Evolutionary conservation across 495 filamentous ascomycete genomes (phyloP).

Genomic region (Glutinoglossum americanum): DNA sequence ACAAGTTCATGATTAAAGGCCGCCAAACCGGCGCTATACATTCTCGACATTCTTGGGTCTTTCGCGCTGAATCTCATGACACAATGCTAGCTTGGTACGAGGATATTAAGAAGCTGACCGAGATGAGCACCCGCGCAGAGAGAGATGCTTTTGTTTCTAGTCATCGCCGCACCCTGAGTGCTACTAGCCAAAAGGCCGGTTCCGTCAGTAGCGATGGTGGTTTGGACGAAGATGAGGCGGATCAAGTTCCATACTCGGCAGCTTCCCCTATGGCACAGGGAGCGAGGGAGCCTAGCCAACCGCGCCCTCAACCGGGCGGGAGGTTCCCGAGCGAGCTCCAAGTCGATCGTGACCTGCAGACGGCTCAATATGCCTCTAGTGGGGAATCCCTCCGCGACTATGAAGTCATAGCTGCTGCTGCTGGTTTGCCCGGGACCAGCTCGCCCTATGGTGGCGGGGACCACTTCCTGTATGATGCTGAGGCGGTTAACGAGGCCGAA

Average conservation of each 20-base stretch:
- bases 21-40: conserved; percentile 86
- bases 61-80: conserved; percentile 82
- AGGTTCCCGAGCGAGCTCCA: conserved; percentile 76
- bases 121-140: conserved; percentile 62
- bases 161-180: conserved; percentile 55
- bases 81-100: conserved; percentile 96
- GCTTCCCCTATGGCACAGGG: conserved; percentile 24
- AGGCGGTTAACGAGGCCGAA: background rate
- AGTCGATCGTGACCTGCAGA: conserved; percentile 58
- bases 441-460: background rate
- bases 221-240: conserved; percentile 76
- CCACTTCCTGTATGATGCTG: background rate
- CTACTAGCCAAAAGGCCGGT: conserved; percentile 36
- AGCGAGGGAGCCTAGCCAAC: conserved; percentile 13
- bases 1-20: conserved; percentile 95
- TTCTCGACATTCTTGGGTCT: conserved; percentile 92
- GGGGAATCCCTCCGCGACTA: conserved; percentile 42
- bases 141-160: conserved; percentile 65
- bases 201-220: conserved; percentile 51
- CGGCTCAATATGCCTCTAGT: conserved; percentile 55
- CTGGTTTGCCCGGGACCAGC: background rate
- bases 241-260: conserved; percentile 46
- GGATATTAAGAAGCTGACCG: conserved; percentile 71
- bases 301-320: conserved; percentile 63
- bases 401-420: conserved; percentile 32